phyloP scores from a whole-genome alignment of 2,329 filamentous ascomycete species.

The Fusarium sp. region DNA sequence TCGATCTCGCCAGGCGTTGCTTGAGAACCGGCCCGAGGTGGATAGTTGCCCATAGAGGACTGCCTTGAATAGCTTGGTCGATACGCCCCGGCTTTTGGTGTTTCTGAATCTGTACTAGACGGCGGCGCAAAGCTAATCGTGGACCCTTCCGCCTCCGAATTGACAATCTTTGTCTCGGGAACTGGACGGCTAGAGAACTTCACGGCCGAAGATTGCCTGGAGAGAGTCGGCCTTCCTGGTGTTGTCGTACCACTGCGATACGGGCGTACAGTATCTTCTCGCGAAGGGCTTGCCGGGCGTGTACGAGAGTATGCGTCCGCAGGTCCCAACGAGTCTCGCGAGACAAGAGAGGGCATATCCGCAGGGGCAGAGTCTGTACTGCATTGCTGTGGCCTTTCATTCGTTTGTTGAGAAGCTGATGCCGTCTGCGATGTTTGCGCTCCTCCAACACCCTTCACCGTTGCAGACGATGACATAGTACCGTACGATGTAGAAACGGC shows the following conservation, averaged over 20 bases:
- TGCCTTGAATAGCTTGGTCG: conserved; percentile 56
- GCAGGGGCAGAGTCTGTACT: conserved; percentile 28
- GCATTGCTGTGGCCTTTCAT: not conserved
- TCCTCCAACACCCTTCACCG: conserved; percentile 27
- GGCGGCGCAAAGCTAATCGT: conserved; percentile 75
- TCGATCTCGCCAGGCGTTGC: conserved; percentile 66
- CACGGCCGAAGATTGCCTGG: conserved; percentile 64
- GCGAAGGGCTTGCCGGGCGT: conserved; percentile 45
- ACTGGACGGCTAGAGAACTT: conserved; percentile 80
- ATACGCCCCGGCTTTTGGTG: conserved; percentile 47
- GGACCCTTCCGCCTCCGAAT: conserved; percentile 66
- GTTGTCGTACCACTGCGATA: conserved; percentile 42
- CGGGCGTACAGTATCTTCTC: conserved; percentile 37
- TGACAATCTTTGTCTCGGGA: conserved; percentile 74
- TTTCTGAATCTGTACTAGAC: conserved; percentile 44
- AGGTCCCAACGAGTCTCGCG: conserved; percentile 23
- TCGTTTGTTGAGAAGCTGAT: conserved; percentile 11
- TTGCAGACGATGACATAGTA: conserved; percentile 49
- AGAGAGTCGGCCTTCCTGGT: conserved; percentile 59
- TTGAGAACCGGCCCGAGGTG: conserved; percentile 70
- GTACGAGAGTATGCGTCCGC: conserved; percentile 29
- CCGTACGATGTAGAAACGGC: conserved; percentile 48
- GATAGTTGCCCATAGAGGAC: conserved; percentile 68
- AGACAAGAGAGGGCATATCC: conserved; percentile 42
- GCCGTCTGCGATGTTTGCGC: conserved; percentile 14